A percentile compares a stretch with the other conserved stretches of the same genome.
Conservation (phyloP, 2,329 filamentous ascomycete genomes). For the Aspergillus intermedius region DNA sequence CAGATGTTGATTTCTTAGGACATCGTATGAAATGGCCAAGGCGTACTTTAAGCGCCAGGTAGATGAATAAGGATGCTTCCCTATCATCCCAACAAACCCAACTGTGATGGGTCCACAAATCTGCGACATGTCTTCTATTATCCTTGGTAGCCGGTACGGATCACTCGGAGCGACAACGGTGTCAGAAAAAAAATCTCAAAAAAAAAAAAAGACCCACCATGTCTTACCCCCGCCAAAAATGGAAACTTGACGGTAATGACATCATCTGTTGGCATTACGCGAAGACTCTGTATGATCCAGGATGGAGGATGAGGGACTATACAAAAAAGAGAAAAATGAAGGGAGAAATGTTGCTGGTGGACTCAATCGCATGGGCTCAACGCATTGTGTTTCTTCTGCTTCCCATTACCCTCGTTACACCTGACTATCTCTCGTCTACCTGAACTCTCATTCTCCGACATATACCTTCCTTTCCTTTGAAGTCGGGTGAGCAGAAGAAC, state of each 20-base stretch:
- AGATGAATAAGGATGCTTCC: slow-evolving; percentile 14
- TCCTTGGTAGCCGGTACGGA: too few species aligned
- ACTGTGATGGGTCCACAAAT: background rate
- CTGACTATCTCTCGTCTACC: slow-evolving; percentile 3
- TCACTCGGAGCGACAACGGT: background rate
- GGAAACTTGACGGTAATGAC: background rate
- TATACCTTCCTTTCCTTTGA: too few species aligned
- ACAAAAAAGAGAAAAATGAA: background rate
- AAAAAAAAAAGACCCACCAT: background rate
- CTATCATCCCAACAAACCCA: slow-evolving; percentile 2
- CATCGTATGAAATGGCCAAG: slow-evolving; percentile 63
- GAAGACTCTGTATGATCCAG: too few species aligned
- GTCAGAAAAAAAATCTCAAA: background rate
- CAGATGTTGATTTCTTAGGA: slow-evolving; percentile 35
- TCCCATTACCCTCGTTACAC: slow-evolving; percentile 4
- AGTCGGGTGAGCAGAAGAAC: too few species aligned
- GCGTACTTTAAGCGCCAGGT: slow-evolving; percentile 54
- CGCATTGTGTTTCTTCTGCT: background rate
- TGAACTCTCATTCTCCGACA: background rate
- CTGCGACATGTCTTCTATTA: background rate
- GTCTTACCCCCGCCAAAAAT: background rate
- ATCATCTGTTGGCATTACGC: background rate
- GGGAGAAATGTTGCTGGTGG: background rate
- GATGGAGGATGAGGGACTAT: background rate
- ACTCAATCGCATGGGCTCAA: background rate